A percentile compares a stretch with the other conserved stretches of the same genome.
Evolutionary conservation across 495 filamentous ascomycete genomes (phyloP).

Genomic region (Neurospora sp.): DNA sequence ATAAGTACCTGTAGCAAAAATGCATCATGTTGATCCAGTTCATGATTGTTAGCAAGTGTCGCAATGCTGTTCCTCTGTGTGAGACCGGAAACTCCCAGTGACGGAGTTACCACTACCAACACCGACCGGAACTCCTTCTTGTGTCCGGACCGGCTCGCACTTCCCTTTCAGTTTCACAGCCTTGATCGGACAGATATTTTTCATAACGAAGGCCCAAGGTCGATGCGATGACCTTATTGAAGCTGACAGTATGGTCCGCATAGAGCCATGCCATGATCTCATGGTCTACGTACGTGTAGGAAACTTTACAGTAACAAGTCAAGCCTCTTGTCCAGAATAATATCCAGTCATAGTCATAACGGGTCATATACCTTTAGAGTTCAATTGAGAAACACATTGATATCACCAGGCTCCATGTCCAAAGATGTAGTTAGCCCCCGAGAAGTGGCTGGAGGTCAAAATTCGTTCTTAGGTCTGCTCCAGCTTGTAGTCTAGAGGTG

Average conservation of each 20-base stretch:
- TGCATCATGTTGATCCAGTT: too few species aligned
- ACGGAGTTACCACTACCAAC: not conserved
- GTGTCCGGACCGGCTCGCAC: not conserved
- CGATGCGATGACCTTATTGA: not conserved
- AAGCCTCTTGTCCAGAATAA: too few species aligned
- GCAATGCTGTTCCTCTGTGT: not conserved
- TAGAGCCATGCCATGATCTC: not conserved
- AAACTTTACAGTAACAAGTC: not conserved
- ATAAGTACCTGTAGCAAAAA: too few species aligned
- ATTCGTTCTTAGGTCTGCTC: too few species aligned
- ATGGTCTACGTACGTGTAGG: too few species aligned
- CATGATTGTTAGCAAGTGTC: not conserved
- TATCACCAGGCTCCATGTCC: too few species aligned
- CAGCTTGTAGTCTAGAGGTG: too few species aligned
- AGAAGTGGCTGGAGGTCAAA: too few species aligned
- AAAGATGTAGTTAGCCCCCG: too few species aligned
- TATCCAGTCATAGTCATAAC: not conserved
- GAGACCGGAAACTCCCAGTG: not conserved
- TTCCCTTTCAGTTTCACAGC: not conserved
- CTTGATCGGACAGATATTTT: too few species aligned
- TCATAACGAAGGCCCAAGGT: not conserved
- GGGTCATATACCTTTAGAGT: too few species aligned
- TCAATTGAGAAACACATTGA: too few species aligned
- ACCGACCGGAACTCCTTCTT: not conserved
- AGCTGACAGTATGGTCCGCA: not conserved